Conservation (phyloP, 2,329 filamentous ascomycete species). For the Penicillium sp. region DNA sequence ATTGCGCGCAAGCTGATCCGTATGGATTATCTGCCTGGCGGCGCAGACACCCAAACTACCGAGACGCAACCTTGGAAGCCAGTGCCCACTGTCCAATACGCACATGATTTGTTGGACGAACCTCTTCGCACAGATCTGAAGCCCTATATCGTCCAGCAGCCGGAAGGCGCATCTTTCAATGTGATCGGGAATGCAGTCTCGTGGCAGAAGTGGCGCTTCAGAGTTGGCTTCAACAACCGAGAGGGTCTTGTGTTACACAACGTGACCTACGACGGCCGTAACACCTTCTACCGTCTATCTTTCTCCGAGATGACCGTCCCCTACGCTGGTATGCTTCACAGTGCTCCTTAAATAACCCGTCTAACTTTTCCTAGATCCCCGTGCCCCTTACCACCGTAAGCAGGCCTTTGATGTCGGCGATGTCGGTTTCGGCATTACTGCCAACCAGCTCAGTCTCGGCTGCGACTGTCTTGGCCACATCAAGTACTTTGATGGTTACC, state of each 20-base stretch:
- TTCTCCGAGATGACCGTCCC: conserved; percentile 67
- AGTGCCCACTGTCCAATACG: conserved; percentile 53
- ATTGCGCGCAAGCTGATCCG: conserved; percentile 65
- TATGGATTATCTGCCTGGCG: conserved; percentile 70
- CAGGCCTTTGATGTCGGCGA: conserved; percentile 72
- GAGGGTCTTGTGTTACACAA: conserved; percentile 71
- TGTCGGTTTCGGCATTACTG: conserved; percentile 66
- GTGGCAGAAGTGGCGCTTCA: conserved; percentile 69
- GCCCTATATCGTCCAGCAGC: conserved; percentile 65
- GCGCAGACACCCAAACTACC: conserved; percentile 61
- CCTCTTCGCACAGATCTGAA: conserved; percentile 67
- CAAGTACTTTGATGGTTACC: conserved; percentile 64
- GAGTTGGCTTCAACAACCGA: conserved; percentile 63
- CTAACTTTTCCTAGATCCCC: conserved; percentile 53
- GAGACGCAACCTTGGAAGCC: conserved; percentile 61
- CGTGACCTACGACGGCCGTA: conserved; percentile 63
- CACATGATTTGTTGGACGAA: conserved; percentile 67
- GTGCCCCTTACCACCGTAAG: conserved; percentile 70
- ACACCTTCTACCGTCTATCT: conserved; percentile 67
- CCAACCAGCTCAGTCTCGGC: conserved; percentile 69
- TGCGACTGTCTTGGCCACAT: conserved; percentile 73
- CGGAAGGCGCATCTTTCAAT: conserved; percentile 65
- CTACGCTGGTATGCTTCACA: conserved; percentile 37
- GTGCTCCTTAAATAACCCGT: neutral
- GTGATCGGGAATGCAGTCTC: conserved; percentile 59